Evolutionary conservation across 179 eudicot species (phyloP).

Genomic region (Drosera spatulata): DNA sequence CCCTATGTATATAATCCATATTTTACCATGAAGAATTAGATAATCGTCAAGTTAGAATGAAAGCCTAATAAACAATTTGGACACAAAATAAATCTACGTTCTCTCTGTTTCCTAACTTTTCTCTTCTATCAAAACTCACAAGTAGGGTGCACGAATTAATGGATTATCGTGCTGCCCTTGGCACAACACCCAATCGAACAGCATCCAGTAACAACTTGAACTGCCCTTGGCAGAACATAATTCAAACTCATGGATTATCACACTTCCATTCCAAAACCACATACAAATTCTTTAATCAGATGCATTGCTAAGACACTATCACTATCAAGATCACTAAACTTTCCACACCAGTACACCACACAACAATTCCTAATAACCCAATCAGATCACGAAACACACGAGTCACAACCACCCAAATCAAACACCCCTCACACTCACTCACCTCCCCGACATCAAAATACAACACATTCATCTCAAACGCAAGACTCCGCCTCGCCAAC

Average conservation of each 20-base stretch:
- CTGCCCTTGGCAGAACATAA: too few relatives aligned
- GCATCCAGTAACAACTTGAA: too few relatives aligned
- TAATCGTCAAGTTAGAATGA: too few relatives aligned
- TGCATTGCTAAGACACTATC: background rate
- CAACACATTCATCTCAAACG: constrained; percentile 91
- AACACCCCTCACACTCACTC: background rate
- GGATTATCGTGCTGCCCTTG: too few relatives aligned
- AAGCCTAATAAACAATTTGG: too few relatives aligned
- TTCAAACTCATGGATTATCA: background rate
- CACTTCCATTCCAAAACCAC: background rate
- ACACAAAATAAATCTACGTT: too few relatives aligned
- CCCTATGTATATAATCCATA: too few relatives aligned
- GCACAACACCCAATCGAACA: too few relatives aligned
- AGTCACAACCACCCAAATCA: background rate
- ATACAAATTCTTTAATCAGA: background rate
- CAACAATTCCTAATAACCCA: background rate
- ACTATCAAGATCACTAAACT: background rate
- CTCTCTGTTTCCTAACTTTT: too few relatives aligned
- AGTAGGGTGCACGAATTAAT: too few relatives aligned
- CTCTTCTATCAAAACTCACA: too few relatives aligned
- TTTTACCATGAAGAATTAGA: too few relatives aligned
- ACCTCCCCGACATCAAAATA: constrained; percentile 84
- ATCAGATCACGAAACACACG: background rate
- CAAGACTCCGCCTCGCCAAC: constrained; percentile 82
- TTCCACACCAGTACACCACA: background rate